phyloP scores from a whole-genome alignment of 495 filamentous ascomycete genomes.

The Penicillium robsamsonii region DNA sequence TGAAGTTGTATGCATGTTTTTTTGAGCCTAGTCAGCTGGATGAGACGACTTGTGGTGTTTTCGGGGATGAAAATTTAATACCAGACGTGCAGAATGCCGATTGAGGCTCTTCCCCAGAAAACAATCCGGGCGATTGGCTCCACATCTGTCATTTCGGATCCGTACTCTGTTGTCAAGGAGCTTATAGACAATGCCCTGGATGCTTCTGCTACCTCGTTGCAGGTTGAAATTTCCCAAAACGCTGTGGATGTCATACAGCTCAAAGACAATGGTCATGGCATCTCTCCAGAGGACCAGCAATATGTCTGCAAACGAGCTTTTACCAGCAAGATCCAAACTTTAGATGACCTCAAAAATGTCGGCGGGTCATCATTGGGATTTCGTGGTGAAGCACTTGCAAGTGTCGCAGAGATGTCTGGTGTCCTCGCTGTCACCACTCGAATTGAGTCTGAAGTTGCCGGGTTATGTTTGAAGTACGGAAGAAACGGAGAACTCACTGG shows the following conservation, averaged over 20 bases:
- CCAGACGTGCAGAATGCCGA: conserved; percentile 49
- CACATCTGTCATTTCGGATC: conserved; percentile 66
- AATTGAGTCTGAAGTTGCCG: conserved; percentile 67
- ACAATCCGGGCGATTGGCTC: conserved; percentile 70
- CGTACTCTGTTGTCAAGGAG: conserved; percentile 80
- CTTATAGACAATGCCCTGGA: conserved; percentile 91
- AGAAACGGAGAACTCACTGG: conserved; percentile 49
- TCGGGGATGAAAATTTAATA: conserved; percentile 18
- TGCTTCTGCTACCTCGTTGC: conserved; percentile 69
- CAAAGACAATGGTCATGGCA: conserved; percentile 86
- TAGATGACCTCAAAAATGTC: conserved; percentile 65
- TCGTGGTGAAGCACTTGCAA: conserved; percentile 82
- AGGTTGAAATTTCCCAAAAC: conserved; percentile 71
- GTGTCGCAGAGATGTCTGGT: conserved; percentile 66
- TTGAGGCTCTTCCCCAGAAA: conserved; percentile 62
- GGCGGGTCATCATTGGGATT: conserved; percentile 78
- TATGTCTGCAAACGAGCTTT: conserved; percentile 65
- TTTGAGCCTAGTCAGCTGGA: neutral
- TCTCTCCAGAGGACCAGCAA: conserved; percentile 66
- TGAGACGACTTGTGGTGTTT: neutral
- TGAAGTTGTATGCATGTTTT: neutral
- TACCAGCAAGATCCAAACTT: conserved; percentile 80
- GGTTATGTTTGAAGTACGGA: conserved; percentile 49
- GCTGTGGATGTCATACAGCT: conserved; percentile 82
- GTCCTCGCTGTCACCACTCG: conserved; percentile 67